phyloP scores from a whole-genome alignment of 805 yeast genomes.

The Schizosaccharomyces cryophilus region DNA sequence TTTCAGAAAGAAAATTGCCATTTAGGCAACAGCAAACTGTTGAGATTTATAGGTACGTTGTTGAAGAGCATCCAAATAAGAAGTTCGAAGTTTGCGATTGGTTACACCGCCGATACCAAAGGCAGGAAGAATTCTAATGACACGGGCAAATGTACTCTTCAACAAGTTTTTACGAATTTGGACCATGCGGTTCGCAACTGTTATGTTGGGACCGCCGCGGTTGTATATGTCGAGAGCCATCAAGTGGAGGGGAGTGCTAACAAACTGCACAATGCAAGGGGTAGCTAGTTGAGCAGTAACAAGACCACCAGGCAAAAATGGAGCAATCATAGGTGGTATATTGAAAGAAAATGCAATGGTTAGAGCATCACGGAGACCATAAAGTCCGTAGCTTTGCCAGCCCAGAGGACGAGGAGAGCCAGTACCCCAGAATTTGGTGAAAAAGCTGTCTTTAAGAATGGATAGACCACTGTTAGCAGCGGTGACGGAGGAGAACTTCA shows the following conservation, averaged over 20 bases:
- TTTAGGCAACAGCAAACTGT: not conserved
- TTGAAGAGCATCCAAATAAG: not conserved
- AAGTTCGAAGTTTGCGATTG: not conserved
- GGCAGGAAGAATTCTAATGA: slow-evolving; percentile 1
- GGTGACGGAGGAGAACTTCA: not conserved
- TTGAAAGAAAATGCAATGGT: not conserved
- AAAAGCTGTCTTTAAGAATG: not conserved
- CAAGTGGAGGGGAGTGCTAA: slow-evolving; percentile 1
- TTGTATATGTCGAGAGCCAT: not conserved
- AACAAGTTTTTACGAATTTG: not conserved
- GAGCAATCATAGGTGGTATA: not conserved
- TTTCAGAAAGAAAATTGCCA: not conserved
- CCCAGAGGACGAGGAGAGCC: not conserved
- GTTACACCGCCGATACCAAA: slow-evolving; percentile 2
- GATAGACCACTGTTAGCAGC: not conserved
- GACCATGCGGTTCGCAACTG: not conserved
- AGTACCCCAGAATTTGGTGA: not conserved
- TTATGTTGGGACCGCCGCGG: not conserved
- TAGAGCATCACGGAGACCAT: not conserved
- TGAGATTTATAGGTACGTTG: not conserved
- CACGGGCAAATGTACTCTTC: slow-evolving; percentile 1
- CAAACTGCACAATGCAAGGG: slow-evolving; percentile 1
- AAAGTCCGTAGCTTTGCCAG: not conserved
- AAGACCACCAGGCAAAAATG: not conserved
- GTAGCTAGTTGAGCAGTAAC: not conserved